Base-by-base conservation (phyloP, 192 early-diverging fungal species). In the Mortierella hygrophila region DNA sequence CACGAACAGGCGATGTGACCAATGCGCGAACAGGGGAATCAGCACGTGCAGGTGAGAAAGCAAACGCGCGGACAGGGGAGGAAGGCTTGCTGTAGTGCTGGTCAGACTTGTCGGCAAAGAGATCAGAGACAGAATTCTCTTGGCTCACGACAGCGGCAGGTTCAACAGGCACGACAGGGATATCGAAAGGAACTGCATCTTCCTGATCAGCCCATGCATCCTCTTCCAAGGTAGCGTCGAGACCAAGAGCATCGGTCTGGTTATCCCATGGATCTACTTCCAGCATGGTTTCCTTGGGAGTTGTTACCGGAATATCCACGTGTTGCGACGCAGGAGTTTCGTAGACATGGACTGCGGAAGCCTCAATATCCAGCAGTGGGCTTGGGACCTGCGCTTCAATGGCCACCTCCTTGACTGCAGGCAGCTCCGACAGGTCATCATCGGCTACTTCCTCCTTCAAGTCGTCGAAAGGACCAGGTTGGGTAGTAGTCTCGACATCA, bases 141-240 rank as follows among this genome's bases (percentile, higher is more conserved):
- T 35, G 10, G 23, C 32, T 11, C 6, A 65, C 60, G 26, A 4
- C 60, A 10, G 29, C 60, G 60, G 55, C 55, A 6, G 10, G 60
- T 32, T 2, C 60, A 32, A 10, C 13, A 32, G 60, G 29, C 10
- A 32, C 26, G 4, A 4, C 60, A 10, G 60, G 11, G 60, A 29
- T 29, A 1, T 60, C 55, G 21, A 9, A 8, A 65, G 60, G 60
- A 4, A 4, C 11, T 9, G 11, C 26, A 13, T 15, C 60, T 0
- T 65, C 54, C 26, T 40, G 54, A 8, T 72, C 46, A 9, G 23
- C 54, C 78, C 78, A 72, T 23, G 70, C 69, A 65, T 79, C 78
- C 15, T 63, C 78, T 11, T 79, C 71, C 20, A 68, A n/a, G 18
- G 52, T 21, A 18, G 70, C 9, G 11, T 40, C n/a, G 15, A n/a